These are phyloP conservation scores for Protostelium mycophagum DNA, from an alignment of 78 protist genomes.

Conservation along the genomic window DNA sequence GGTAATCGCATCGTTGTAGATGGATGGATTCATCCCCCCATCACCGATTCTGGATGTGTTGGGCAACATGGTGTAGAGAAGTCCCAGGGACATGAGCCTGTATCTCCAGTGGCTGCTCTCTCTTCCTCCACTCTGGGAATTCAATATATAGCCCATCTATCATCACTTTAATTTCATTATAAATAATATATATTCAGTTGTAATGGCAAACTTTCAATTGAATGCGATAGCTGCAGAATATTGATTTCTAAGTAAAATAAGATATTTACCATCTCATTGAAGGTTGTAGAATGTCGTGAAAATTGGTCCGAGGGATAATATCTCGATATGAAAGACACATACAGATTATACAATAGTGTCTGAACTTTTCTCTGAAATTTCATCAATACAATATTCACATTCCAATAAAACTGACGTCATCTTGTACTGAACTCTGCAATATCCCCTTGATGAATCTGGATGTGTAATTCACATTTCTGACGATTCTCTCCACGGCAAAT, in stretches of 20 bases:
- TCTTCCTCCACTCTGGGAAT: background rate
- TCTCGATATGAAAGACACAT: background rate
- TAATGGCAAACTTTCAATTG: background rate
- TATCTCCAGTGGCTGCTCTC: background rate
- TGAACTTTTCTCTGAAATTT: background rate
- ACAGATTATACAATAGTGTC: background rate
- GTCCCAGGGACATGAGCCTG: background rate
- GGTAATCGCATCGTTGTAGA: background rate
- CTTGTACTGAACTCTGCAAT: background rate
- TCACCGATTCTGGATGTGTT: background rate
- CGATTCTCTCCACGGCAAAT: background rate
- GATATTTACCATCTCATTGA: background rate
- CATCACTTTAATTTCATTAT: too few relatives aligned
- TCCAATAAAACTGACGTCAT: background rate
- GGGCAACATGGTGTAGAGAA: background rate
- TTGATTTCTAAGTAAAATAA: too few relatives aligned
- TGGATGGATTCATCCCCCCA: background rate
- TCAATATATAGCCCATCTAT: too few relatives aligned
- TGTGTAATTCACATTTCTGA: background rate
- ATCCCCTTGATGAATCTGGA: background rate
- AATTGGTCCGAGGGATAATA: background rate
- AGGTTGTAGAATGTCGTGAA: background rate
- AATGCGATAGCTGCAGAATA: background rate
- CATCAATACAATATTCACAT: background rate
- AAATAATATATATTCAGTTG: too few relatives aligned